Evolutionary conservation across 352 stramenopile genomes (phyloP).

Genomic region (Phytophthora foliorum): DNA sequence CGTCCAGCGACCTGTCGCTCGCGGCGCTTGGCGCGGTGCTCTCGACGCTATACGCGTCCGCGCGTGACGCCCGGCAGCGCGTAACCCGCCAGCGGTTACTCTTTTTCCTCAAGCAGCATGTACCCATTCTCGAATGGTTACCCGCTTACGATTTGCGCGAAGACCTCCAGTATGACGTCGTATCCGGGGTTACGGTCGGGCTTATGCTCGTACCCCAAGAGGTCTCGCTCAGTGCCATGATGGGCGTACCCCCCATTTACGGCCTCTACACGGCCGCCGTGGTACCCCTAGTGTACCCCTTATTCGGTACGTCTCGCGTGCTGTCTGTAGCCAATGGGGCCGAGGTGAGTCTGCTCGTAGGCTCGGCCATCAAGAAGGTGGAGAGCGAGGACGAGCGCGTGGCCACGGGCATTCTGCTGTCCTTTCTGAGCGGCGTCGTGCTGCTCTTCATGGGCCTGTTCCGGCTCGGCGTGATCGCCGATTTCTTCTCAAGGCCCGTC

Average conservation of each 20-base stretch:
- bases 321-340: constrained; percentile 75
- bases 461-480: constrained; percentile 66
- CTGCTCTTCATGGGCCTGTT: constrained; percentile 69
- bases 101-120: constrained; percentile 59
- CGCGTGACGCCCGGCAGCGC: constrained; percentile 12
- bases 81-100: constrained; percentile 43
- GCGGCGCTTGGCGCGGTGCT: constrained; percentile 13
- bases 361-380: constrained; percentile 61
- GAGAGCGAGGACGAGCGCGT: constrained; percentile 68
- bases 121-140: constrained; percentile 83
- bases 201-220: constrained; percentile 94
- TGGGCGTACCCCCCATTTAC: constrained; percentile 79
- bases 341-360: constrained; percentile 73
- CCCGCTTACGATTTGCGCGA: constrained; percentile 65
- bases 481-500: constrained; percentile 78
- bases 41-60: constrained; percentile 24
- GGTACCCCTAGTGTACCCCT: constrained; percentile 75
- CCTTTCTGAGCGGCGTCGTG: constrained; percentile 69
- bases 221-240: constrained; percentile 93
- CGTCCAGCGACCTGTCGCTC: constrained; percentile 21
- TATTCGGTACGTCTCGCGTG: constrained; percentile 73
- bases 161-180: constrained; percentile 76
- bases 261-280: constrained; percentile 78
- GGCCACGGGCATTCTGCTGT: constrained; percentile 73
- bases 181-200: constrained; percentile 77